Evolutionary conservation across 73 alveolate genomes (phyloP), one percentile per base, ranked within the genome.

Genomic region (Blepharisma stoltei): DNA sequence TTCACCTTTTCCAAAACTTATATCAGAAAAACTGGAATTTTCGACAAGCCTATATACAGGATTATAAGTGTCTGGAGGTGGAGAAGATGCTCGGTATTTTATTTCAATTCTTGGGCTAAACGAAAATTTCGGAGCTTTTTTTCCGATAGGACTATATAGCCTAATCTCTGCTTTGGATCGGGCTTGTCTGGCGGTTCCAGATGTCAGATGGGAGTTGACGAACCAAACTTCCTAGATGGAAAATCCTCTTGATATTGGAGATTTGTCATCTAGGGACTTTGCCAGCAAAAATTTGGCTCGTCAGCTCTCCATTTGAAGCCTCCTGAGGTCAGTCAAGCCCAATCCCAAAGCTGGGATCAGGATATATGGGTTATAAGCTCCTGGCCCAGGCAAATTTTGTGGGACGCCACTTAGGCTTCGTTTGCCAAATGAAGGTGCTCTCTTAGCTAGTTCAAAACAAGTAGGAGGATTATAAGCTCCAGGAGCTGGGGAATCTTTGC

Each of bases 401-500:
- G 0, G 23, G 23, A 14, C 3, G 23, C 23, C 23, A 52, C 27
- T 14, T 14, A 52, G 4, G 23, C 23, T 52, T 52, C 66, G 27
- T 4, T 52, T 52, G 66, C 23, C 23, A 14, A 52, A 14, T 52
- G 23, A 14, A 4, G 73, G 73, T 1, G 46, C 73, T 18, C 48
- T 11, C 5, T 60, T 60, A 2, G 14, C 73, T 60, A 14, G 37
- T 20, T n/a, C 38, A 60, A 60, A 60, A 25, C 73, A 60, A 38
- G 14, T 25, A 9, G 73, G 73, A 8, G 23, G 23, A 25, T n/a
- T 60, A 38, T 60, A 60, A 20, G 73, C 38, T 14, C 38, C 37
- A 25, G 73, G 73, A 5, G 46, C 23, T 8, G 73, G 73, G 23
- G 49, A 20, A 38, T 60, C 73, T 25, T 38, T n/a, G 23, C 73